These are phyloP conservation scores for Talaromyces rugulosus DNA, from an alignment of 2,329 filamentous ascomycete genomes.

Conservation along the genomic window DNA sequence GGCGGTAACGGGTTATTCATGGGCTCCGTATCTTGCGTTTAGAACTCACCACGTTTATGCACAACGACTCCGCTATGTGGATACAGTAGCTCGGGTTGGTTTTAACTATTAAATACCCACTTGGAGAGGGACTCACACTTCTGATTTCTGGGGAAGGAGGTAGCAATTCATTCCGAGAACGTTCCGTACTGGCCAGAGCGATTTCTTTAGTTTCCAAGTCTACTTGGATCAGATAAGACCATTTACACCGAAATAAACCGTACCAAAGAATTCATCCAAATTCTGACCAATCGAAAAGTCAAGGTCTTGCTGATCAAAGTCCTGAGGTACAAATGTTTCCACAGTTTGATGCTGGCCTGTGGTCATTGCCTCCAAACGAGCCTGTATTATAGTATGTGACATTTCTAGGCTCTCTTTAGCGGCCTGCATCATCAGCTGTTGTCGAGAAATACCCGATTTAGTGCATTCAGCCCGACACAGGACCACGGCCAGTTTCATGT, in stretches of 20 bases:
- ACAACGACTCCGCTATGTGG: neutral
- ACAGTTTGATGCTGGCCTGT: neutral
- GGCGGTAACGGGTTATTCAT: neutral
- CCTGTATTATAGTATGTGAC: neutral
- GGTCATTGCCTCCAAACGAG: neutral
- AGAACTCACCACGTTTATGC: neutral
- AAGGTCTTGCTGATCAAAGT: neutral
- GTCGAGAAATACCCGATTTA: neutral
- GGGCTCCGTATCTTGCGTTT: neutral
- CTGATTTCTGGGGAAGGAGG: neutral
- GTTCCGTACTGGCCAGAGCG: neutral
- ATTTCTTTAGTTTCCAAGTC: neutral
- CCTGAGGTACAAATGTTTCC: neutral
- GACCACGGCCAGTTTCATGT: slow-evolving; percentile 7
- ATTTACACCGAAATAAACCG: neutral
- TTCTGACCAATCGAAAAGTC: neutral
- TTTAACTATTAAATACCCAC: neutral
- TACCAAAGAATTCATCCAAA: neutral
- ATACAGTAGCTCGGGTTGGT: neutral
- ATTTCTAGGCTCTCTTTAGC: slow-evolving; percentile 4
- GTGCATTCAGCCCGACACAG: neutral
- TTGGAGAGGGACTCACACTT: neutral
- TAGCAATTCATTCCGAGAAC: neutral
- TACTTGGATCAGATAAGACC: neutral
- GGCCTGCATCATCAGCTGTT: slow-evolving; percentile 5